phyloP scores from a whole-genome alignment of 371 early-diverging fungal genomes.

The Apophysomyces ossiformis region DNA sequence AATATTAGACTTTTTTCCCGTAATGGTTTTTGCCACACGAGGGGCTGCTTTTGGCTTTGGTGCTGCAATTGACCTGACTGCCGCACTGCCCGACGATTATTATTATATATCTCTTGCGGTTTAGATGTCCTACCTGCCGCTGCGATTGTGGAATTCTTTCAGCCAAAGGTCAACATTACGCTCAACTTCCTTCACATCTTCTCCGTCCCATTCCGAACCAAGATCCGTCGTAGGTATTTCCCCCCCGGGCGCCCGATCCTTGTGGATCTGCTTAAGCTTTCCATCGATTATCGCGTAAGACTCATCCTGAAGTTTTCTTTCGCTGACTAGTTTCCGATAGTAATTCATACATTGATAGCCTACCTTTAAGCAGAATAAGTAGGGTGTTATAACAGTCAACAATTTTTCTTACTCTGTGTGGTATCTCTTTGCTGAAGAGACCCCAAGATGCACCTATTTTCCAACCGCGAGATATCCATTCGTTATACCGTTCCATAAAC shows the following conservation, averaged over 20 bases:
- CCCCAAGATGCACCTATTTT: slow-evolving; percentile 68
- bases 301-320: slow-evolving; percentile 52
- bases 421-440: slow-evolving; percentile 58
- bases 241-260: slow-evolving; percentile 36
- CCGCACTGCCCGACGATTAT: neutral
- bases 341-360: slow-evolving; percentile 72
- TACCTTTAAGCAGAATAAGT: slow-evolving; percentile 30
- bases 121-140: slow-evolving; percentile 24
- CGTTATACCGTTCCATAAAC: slow-evolving; percentile 61
- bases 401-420: slow-evolving; percentile 49
- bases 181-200: slow-evolving; percentile 56
- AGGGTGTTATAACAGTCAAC: neutral
- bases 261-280: slow-evolving; percentile 55
- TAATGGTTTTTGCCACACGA: slow-evolving; percentile 17
- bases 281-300: slow-evolving; percentile 57
- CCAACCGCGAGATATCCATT: slow-evolving; percentile 55
- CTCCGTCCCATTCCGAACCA: slow-evolving; percentile 58
- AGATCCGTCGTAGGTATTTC: slow-evolving; percentile 46
- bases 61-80: slow-evolving; percentile 17
- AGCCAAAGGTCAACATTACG: slow-evolving; percentile 58
- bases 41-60: slow-evolving; percentile 27
- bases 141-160: slow-evolving; percentile 53
- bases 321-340: slow-evolving; percentile 57
- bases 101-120: slow-evolving; percentile 4
- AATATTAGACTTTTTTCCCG: slow-evolving; percentile 25